Evolutionary conservation across 257 asterid genomes (phyloP).

Genomic region (Echium plantagineum): DNA sequence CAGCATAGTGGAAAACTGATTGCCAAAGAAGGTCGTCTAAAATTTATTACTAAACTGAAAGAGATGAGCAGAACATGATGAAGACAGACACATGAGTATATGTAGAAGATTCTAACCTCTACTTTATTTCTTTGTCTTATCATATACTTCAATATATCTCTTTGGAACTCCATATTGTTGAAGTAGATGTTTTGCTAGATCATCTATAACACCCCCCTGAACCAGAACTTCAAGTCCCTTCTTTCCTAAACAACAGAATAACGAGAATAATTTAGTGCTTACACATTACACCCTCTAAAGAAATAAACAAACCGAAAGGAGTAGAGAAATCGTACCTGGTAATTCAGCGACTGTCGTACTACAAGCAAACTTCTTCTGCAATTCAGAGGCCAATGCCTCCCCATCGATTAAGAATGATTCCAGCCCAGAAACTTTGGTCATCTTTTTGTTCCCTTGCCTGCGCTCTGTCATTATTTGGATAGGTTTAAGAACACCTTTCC

Average conservation of each 20-base stretch:
- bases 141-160: slow-evolving; percentile 81
- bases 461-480: slow-evolving; percentile 85
- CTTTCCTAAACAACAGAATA: slow-evolving; percentile 39
- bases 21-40: too few relatives aligned
- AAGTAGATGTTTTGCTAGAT: slow-evolving; percentile 69
- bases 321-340: slow-evolving; percentile 46
- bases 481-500: slow-evolving; percentile 78
- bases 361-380: slow-evolving; percentile 96
- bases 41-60: too few relatives aligned
- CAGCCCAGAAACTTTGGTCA: slow-evolving; percentile 85
- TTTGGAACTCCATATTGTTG: slow-evolving; percentile 79
- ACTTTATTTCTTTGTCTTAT: slow-evolving; percentile 69
- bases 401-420: slow-evolving; percentile 78
- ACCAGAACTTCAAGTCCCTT: slow-evolving; percentile 87
- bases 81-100: too few relatives aligned
- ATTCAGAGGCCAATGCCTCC: slow-evolving; percentile 85
- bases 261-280: background rate
- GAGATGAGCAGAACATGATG: too few relatives aligned
- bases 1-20: too few relatives aligned
- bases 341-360: slow-evolving; percentile 88
- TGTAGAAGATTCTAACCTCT: too few relatives aligned
- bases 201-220: slow-evolving; percentile 94
- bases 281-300: background rate
- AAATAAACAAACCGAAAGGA: too few relatives aligned
- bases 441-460: slow-evolving; percentile 91